Base-by-base conservation (phyloP, 2,329 filamentous ascomycete genomes). In the Tolypocladium ovalisporum region DNA sequence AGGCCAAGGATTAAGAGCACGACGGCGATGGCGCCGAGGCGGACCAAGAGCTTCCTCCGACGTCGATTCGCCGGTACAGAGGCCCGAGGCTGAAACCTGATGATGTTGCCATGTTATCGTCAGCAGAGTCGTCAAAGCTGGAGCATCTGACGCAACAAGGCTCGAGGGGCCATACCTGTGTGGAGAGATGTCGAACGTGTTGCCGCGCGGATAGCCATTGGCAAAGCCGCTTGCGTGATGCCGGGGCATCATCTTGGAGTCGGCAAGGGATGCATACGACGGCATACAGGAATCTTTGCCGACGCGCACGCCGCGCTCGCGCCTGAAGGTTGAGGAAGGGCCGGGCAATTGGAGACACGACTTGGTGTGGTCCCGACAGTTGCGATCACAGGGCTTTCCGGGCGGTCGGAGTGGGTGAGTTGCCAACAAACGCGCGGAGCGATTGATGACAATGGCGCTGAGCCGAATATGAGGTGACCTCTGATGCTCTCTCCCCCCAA, bases 141-240 rank as follows among this genome's bases (percentile, higher is more conserved):
- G 36, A 40, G 36, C 15, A 36, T 2, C 42, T 15, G n/a, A 22
- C 8, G 22, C 22, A 22, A 15, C 9, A 44, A 44, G 37, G 54
- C 22, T 13, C 32, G 40, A 68, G 34, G 24, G 15, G 40, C 29
- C 80, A 68, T 83, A 96, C 88, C 90, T 89, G 73, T 96, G 90
- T 64, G 90, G 89, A 65, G 89, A 90, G 68, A 95, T 92, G 63
- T 90, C 90, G 70, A 96, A 93, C 52, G 87, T 89, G 68, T 86
- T 86, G 60, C 81, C 82, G 62, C 86, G 81, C 62, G 88, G 87
- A 72, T 92, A 92, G 69, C 90, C 92, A 77, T 94, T 96, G 62
- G 87, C 84, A 74, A 88, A 93, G 72, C 86, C 86, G 73, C 77
- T 76, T 60, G 78, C 76, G 70, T 88, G 82, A 80, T 96, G 90